A percentile compares a stretch with the other conserved stretches of the same genome.
phyloP scores from a whole-genome alignment of 257 asterid species.

The Nyctanthes arbortristis region DNA sequence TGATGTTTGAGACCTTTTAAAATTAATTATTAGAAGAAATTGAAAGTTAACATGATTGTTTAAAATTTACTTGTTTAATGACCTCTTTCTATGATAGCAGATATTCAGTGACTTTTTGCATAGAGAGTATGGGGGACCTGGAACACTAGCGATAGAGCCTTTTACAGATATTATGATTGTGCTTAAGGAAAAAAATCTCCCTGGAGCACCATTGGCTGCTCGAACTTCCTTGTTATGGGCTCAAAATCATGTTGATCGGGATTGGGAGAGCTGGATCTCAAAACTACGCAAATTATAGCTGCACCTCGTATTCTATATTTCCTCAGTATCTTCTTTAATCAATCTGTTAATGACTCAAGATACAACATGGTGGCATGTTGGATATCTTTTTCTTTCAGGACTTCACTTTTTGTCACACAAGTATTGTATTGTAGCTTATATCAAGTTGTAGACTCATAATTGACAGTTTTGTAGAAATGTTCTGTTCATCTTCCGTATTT shows the following conservation, averaged over 20 bases:
- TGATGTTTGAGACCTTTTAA: background rate
- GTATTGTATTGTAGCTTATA: slow-evolving; percentile 22
- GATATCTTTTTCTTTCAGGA: background rate
- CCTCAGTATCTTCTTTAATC: background rate
- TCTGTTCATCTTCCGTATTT: background rate
- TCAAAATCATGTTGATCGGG: slow-evolving; percentile 54
- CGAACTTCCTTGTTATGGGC: slow-evolving; percentile 71
- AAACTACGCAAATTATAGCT: slow-evolving; percentile 25
- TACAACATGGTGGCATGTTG: slow-evolving; percentile 12
- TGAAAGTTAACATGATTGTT: background rate
- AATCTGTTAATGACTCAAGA: background rate
- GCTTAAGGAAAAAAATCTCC: slow-evolving; percentile 54
- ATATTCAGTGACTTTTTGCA: slow-evolving; percentile 57
- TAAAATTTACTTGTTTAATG: background rate
- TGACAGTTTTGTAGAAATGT: slow-evolving; percentile 11
- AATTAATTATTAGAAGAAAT: background rate
- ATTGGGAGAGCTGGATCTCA: slow-evolving; percentile 66
- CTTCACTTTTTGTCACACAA: slow-evolving; percentile 33
- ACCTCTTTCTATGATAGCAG: slow-evolving; percentile 34
- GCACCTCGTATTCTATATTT: background rate
- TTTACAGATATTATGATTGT: slow-evolving; percentile 69
- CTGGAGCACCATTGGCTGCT: slow-evolving; percentile 64
- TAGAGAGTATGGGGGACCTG: slow-evolving; percentile 73
- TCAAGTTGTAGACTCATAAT: slow-evolving; percentile 5
- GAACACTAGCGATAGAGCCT: slow-evolving; percentile 68